These are phyloP conservation scores for Aquilaria malaccensis DNA, from an alignment of 345 rosid genomes.

Conservation along the genomic window DNA sequence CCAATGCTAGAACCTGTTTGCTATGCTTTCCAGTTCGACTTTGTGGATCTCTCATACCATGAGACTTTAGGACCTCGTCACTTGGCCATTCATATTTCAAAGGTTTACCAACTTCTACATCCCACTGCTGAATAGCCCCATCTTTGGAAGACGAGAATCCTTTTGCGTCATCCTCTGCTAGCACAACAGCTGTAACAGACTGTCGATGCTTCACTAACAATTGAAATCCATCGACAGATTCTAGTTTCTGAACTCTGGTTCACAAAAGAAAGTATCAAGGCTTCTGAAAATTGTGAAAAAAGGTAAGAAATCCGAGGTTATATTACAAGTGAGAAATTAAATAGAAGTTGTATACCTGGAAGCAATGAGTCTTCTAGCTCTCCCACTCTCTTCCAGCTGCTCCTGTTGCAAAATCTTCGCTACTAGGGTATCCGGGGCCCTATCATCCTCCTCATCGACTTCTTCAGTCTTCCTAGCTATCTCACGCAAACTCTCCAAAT, in stretches of 20 bases:
- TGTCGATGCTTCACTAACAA: slow-evolving; percentile 60
- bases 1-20: slow-evolving; percentile 68
- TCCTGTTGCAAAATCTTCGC: slow-evolving; percentile 63
- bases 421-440: slow-evolving; percentile 49
- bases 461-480: slow-evolving; percentile 37
- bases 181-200: slow-evolving; percentile 74
- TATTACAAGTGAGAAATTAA: not conserved
- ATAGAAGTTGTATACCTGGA: slow-evolving; percentile 44
- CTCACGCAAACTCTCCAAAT: slow-evolving; percentile 35
- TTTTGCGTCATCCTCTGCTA: slow-evolving; percentile 75
- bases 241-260: slow-evolving; percentile 67
- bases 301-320: not conserved
- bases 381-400: slow-evolving; percentile 87
- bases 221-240: slow-evolving; percentile 38
- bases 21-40: slow-evolving; percentile 67
- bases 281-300: not conserved
- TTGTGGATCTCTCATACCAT: slow-evolving; percentile 70
- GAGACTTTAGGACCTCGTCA: slow-evolving; percentile 54
- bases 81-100: slow-evolving; percentile 77
- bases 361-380: slow-evolving; percentile 63
- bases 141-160: slow-evolving; percentile 96
- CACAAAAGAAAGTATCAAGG: not conserved
- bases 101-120: slow-evolving; percentile 58
- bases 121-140: slow-evolving; percentile 82
- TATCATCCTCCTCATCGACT: slow-evolving; percentile 32